Evolutionary conservation across 192 early-diverging fungal genomes (phyloP), one percentile per base, ranked within the genome.

Genomic region (Coemansia sp.): DNA sequence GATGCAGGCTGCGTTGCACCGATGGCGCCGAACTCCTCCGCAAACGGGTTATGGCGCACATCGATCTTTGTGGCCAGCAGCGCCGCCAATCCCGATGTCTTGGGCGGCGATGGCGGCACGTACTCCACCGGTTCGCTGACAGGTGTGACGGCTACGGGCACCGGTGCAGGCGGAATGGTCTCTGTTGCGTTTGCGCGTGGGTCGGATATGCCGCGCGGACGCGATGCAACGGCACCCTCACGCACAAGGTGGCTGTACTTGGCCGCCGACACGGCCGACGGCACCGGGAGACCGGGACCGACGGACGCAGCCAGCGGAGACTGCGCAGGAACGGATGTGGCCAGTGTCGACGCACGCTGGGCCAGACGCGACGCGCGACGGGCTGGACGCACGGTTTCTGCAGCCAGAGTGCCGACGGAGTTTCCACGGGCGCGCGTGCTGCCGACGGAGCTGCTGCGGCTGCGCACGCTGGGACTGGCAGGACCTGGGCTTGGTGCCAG

Each of bases 21-120:
- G 10, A 89, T 75, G 49, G 83, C 70, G 8, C 84, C 75, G 65
- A 88, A 94, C 60, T 87, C 82, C 40, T 85, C 89, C 0, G 89
- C 83, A 67, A 92, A 89, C 7, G 89, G 87, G 51, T 92, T 92
- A 34, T 85, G 73, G 1, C 80, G 80, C 32, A 73, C 80, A 1
- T 77, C 84, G 31, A 86, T 78, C 51, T 89, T 86, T 63, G 85
- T 85, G 5, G 73, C 83, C 66, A 94, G 80, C 58, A 92, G 76
- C 17, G 81, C 83, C 0, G 86, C 82, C 22, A 93, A 69, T 0
- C 87, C 84, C 1, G 92, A 92, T 18, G 76, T 42, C 36, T 18
- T 51, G 4, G 80, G 71, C 25, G 71, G 36, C 45, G 66, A 25
- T 25, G 79, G 67, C 20, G 73, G 68, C 20, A 68, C 71, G 16